These are phyloP conservation scores for Boletellus deceptivus DNA, from an alignment of 1,284 basidiomycete genomes.

Conservation along the genomic window DNA sequence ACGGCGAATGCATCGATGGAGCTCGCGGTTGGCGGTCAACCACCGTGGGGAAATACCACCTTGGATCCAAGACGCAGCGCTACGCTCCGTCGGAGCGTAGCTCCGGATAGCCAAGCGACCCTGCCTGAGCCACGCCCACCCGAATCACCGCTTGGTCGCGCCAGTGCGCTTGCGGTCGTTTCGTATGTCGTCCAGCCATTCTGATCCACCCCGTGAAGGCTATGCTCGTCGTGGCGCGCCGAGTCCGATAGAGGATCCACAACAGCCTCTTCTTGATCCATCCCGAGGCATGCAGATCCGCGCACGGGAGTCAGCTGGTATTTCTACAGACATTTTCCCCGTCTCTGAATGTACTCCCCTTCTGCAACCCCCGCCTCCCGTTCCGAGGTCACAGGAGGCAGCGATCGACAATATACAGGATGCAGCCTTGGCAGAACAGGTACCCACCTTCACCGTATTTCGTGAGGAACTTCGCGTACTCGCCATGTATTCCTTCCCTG, in stretches of 20 bases:
- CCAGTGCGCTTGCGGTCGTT: neutral
- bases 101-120: too few relatives aligned
- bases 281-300: constrained; percentile 24
- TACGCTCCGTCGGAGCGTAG: too few relatives aligned
- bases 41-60: constrained; percentile 1
- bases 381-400: constrained; percentile 13
- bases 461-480: constrained; percentile 63
- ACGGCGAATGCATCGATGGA: constrained; percentile 17
- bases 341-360: constrained; percentile 30
- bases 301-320: neutral
- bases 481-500: constrained; percentile 62
- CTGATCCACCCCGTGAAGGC: constrained; percentile 40
- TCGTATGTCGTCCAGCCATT: constrained; percentile 22
- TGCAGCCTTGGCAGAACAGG: constrained; percentile 35
- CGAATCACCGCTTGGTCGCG: too few relatives aligned
- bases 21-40: neutral
- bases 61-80: too few relatives aligned
- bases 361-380: constrained; percentile 32
- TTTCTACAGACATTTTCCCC: neutral
- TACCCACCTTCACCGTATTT: constrained; percentile 44
- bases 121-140: too few relatives aligned
- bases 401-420: constrained; percentile 4
- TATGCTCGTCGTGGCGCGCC: constrained; percentile 41
- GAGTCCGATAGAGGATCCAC: constrained; percentile 1
- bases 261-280: constrained; percentile 3